phyloP scores from a whole-genome alignment of 2,329 filamentous ascomycete genomes.

The Eurotiales sp. region DNA sequence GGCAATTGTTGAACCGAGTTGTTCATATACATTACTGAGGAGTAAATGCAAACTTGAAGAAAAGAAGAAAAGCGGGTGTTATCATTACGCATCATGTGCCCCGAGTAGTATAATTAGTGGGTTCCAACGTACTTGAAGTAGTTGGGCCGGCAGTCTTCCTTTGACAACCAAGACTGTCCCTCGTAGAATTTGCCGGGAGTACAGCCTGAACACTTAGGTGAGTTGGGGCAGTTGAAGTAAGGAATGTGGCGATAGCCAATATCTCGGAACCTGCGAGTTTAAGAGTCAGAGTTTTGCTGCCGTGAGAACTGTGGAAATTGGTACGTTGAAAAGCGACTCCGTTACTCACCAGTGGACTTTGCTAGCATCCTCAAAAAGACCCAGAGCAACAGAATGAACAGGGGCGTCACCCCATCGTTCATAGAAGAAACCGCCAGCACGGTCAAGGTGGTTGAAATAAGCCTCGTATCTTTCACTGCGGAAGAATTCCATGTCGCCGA shows the following conservation, averaged over 20 bases:
- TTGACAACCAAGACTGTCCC: slow-evolving; percentile 77
- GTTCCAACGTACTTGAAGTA: slow-evolving; percentile 96
- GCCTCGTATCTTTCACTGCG: slow-evolving; percentile 84
- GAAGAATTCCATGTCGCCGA: slow-evolving; percentile 91
- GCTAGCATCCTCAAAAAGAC: slow-evolving; percentile 83
- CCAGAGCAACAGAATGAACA: slow-evolving; percentile 89
- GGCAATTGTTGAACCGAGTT: not conserved
- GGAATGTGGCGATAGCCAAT: slow-evolving; percentile 98
- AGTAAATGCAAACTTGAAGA: slow-evolving; percentile 18
- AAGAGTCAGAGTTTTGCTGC: not conserved
- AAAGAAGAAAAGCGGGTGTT: slow-evolving; percentile 22
- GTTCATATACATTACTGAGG: not conserved
- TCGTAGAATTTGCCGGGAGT: slow-evolving; percentile 84
- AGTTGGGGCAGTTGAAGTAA: slow-evolving; percentile 98
- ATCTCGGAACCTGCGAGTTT: slow-evolving; percentile 80
- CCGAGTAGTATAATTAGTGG: slow-evolving; percentile 47
- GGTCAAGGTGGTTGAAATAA: slow-evolving; percentile 93
- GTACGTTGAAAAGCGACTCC: not conserved
- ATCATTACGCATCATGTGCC: slow-evolving; percentile 10
- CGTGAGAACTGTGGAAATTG: not conserved
- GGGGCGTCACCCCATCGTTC: slow-evolving; percentile 98
- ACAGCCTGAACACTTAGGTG: slow-evolving; percentile 86
- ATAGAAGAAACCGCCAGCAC: slow-evolving; percentile 95
- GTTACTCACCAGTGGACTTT: slow-evolving; percentile 82
- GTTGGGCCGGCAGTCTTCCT: slow-evolving; percentile 89